Evolutionary conservation across 23 red algal genomes (phyloP), one percentile per base, ranked within the genome.

Genomic region (Gracilaria gracilis): DNA sequence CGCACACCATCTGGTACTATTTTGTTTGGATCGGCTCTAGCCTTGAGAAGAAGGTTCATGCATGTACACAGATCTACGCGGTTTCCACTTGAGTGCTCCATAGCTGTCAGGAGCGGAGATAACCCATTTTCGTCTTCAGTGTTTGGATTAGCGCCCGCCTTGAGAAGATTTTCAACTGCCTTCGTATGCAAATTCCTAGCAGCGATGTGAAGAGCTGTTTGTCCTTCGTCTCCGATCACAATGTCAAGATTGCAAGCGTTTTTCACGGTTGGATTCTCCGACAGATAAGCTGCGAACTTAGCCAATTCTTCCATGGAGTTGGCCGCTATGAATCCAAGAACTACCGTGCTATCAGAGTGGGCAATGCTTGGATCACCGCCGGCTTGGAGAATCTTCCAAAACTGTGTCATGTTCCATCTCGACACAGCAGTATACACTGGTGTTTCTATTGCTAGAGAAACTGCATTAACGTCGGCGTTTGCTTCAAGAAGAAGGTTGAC

Each of bases 351-450:
- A 42, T 83, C 80, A 29, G 53, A 83, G 36, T 83, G 80, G 11
- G 55, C 49, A 36, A 83, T 83, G 55, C 57, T 65, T 62, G 80
- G 80, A 38, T 83, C 80, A 19, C 55, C 80, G 24, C 80, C 80
- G 44, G 80, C 48, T 14, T 33, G n/a, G 28, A 83, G 51, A 36
- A 83, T 59, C 20, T 58, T 62, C 80, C 80, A 83, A 42, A 83
- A 83, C 34, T 65, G 61, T 44, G 48, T 29, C 33, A 83, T 57
- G 16, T 83, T 83, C 80, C 80, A 83, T 64, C 80, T 33, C 32
- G 80, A 83, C 28, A 83, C 61, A 42, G 80, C 80, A 44, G 80
- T 83, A 83, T 83, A 83, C 14, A 83, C 38, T 34, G 80, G 55
- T 57, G 80, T 83, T 62, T 83, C 80, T 39, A 24, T 65, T 8